Base-by-base conservation (phyloP, 768 basidiomycete genomes). In the Obba rivulosa region DNA sequence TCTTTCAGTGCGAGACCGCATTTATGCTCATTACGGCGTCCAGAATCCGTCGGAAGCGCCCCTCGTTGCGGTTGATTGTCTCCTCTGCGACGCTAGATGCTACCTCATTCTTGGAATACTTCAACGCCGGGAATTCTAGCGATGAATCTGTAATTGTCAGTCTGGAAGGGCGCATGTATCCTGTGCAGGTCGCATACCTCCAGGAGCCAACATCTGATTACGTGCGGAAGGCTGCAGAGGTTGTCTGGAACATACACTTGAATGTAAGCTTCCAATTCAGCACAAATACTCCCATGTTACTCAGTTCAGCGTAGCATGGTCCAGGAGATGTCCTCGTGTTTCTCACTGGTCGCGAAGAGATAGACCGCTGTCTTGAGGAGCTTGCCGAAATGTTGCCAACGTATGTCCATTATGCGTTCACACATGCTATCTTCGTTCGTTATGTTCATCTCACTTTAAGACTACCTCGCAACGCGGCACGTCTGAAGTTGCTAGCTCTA, bases 71-170 rank as follows among this genome's bases (percentile, higher is more conserved):
- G 21, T 71, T 99, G 28, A 85, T 99, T 34, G 84, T 98, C 25
- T 98, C 96, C 10, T 96, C 93, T 3, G 96, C 96, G 2, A 99
- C 96, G 0, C 81, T 99, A 21, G 96, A 99, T 62, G 95, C 95
- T 18, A 77, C 80, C 25, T 81, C 85, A 8, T 94, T 99, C 61
- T 68, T 85, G 34, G 85, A 94, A 45, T 98, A 93, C 66, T 99
- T 99, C 66, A 81, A 83, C 25, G 70, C 79, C 1, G 76, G 76
- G 17, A 74, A 72, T 16, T 71, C 75, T n/a, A 56, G 74, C 2
- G 76, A 81, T 49, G 91, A 90, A 49, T 87, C 88, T 0, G 82
- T 78, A 2, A 87, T 98, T 50, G 77, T 97, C 56, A 90, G 87
- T 61, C 69, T 98, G 28, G 94, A 98, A 66, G 96, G 96, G 7